A percentile compares a stretch with the other conserved stretches of the same genome.
These are phyloP conservation scores for Trichoderma endophyticum DNA, from an alignment of 2,329 filamentous ascomycete genomes.

Conservation along the genomic window DNA sequence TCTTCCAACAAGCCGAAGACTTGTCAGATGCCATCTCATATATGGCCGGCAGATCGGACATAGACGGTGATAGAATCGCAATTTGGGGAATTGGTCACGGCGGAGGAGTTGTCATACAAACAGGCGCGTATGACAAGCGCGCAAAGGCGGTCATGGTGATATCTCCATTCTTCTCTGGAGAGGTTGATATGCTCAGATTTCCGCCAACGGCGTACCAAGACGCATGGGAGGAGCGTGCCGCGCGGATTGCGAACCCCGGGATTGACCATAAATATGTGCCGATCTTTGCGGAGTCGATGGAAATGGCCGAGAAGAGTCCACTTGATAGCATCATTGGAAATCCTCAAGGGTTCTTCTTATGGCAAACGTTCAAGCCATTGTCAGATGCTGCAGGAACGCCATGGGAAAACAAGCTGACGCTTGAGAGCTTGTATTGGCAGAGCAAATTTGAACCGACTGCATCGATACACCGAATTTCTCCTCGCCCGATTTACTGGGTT, in stretches of 20 bases:
- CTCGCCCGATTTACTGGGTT: not conserved
- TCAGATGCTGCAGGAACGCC: not conserved
- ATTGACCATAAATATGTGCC: not conserved
- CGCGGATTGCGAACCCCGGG: not conserved
- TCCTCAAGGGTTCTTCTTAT: not conserved
- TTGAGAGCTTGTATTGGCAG: not conserved
- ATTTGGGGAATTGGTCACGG: not conserved
- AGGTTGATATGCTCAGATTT: not conserved
- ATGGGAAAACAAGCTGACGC: not conserved
- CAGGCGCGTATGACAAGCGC: not conserved
- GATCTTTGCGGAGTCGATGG: not conserved
- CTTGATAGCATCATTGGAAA: not conserved
- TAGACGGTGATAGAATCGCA: not conserved
- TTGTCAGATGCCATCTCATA: not conserved
- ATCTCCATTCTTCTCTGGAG: not conserved
- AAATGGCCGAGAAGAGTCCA: not conserved
- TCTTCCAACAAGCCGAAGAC: not conserved
- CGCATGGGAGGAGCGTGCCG: not conserved
- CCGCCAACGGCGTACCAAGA: not conserved
- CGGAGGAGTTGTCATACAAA: not conserved
- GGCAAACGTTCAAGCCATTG: not conserved
- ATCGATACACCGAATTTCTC: not conserved
- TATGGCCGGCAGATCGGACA: not conserved
- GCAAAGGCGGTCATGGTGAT: not conserved
- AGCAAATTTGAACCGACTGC: not conserved